phyloP scores from a whole-genome alignment of 2,329 filamentous ascomycete species.

The Cercospora sesami region DNA sequence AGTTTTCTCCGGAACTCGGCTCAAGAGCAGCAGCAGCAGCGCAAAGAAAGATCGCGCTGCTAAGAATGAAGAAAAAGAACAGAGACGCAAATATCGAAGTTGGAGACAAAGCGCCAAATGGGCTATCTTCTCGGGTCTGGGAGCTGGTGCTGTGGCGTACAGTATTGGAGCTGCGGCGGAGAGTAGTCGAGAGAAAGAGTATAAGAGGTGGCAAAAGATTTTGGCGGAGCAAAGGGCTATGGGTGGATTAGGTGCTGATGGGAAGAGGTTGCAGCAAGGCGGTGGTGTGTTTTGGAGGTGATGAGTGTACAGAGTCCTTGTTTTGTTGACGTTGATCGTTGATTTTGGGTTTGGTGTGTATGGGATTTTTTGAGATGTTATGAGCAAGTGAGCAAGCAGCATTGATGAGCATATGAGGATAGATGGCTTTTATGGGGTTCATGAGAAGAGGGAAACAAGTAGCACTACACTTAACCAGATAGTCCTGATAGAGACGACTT shows the following conservation, averaged over 20 bases:
- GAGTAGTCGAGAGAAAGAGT: slow-evolving; percentile 27
- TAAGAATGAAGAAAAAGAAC: slow-evolving; percentile 17
- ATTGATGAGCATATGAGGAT: slow-evolving; percentile 1
- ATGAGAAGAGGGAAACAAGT: neutral
- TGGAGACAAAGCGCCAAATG: slow-evolving; percentile 43
- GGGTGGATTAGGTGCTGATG: slow-evolving; percentile 5
- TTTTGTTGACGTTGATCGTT: neutral
- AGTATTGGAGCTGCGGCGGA: slow-evolving; percentile 60
- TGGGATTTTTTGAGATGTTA: neutral
- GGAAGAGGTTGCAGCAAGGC: slow-evolving; percentile 8
- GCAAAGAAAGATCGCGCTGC: slow-evolving; percentile 29
- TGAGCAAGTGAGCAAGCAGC: neutral
- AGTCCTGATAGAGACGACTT: neutral
- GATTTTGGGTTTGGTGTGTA: neutral
- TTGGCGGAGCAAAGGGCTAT: slow-evolving; percentile 20
- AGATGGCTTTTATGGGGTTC: neutral
- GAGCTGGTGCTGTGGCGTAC: slow-evolving; percentile 59
- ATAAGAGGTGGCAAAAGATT: slow-evolving; percentile 31
- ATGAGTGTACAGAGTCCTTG: neutral
- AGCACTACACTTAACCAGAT: neutral
- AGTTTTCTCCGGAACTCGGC: slow-evolving; percentile 48
- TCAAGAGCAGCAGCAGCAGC: slow-evolving; percentile 18
- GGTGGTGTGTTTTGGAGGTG: slow-evolving; percentile 10
- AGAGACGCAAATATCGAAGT: slow-evolving; percentile 23
- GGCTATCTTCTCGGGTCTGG: slow-evolving; percentile 55